A percentile compares a stretch with the other conserved stretches of the same genome.
Evolutionary conservation across 805 yeast species (phyloP).

Genomic region (Novakomyces olei): DNA sequence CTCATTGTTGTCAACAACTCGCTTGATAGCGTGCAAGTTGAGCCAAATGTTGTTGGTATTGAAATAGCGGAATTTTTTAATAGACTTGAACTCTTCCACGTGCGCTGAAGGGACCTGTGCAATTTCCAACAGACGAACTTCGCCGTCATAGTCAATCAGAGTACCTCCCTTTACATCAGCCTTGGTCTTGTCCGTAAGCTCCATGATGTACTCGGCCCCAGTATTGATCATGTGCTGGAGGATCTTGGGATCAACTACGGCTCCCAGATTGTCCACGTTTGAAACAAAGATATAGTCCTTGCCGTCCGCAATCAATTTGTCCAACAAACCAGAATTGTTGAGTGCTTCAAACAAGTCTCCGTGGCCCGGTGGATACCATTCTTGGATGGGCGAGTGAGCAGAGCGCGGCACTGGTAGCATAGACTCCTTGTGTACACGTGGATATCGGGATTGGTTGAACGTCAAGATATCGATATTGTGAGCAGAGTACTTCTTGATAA

Average conservation of each 20-base stretch:
- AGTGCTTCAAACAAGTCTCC: conserved; percentile 90
- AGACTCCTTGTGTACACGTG: conserved; percentile 90
- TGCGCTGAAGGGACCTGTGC: conserved; percentile 98
- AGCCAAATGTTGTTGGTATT: conserved; percentile 98
- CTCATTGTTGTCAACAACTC: conserved; percentile 62
- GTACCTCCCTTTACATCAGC: conserved; percentile 99
- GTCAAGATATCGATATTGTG: conserved; percentile 88
- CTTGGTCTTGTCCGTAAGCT: conserved; percentile 92
- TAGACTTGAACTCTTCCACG: conserved; percentile 91
- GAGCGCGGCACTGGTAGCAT: conserved; percentile 77
- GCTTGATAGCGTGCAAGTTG: conserved; percentile 80
- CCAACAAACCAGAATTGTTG: conserved; percentile 77
- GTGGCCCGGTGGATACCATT: conserved; percentile 99
- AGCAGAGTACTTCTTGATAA: conserved; percentile 89
- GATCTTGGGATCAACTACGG: conserved; percentile 82
- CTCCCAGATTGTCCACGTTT: conserved; percentile 96
- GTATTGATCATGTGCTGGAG: conserved; percentile 82
- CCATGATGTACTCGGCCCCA: conserved; percentile 90
- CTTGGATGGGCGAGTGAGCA: conserved; percentile 48
- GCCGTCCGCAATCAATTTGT: conserved; percentile 71
- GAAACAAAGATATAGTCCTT: conserved; percentile 89
- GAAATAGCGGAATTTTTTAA: conserved; percentile 93
- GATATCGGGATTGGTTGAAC: conserved; percentile 94
- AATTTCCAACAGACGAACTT: conserved; percentile 81
- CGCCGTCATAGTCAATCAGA: conserved; percentile 83